Evolutionary conservation across 805 yeast species (phyloP).

Genomic region (Spathaspora boniae): DNA sequence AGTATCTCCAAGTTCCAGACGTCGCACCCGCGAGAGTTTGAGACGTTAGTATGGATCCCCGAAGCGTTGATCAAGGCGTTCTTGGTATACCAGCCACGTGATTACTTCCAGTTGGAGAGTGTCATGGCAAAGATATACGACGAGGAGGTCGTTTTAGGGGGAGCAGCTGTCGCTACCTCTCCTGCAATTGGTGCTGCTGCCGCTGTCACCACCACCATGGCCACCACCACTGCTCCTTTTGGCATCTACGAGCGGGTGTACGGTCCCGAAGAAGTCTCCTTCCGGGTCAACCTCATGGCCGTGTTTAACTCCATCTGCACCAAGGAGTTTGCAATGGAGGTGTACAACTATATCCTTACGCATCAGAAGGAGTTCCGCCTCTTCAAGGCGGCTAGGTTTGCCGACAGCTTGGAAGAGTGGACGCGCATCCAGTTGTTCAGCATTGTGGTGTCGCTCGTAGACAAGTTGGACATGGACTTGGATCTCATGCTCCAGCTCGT

Average conservation of each 20-base stretch:
- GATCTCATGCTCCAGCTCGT: slow-evolving; percentile 32
- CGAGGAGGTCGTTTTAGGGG: slow-evolving; percentile 26
- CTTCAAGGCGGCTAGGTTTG: slow-evolving; percentile 47
- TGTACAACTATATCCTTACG: slow-evolving; percentile 36
- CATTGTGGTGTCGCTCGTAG: slow-evolving; percentile 34
- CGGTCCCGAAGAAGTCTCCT: slow-evolving; percentile 56
- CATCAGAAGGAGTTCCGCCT: slow-evolving; percentile 40
- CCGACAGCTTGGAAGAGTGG: slow-evolving; percentile 70
- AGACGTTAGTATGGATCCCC: slow-evolving; percentile 48
- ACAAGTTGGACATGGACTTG: slow-evolving; percentile 17
- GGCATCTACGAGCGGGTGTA: slow-evolving; percentile 46
- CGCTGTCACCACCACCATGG: not conserved
- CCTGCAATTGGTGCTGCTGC: no score
- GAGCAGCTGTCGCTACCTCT: no score
- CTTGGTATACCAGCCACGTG: slow-evolving; percentile 50
- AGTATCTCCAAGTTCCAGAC: slow-evolving; percentile 45
- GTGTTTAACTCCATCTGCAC: slow-evolving; percentile 36
- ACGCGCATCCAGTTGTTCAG: slow-evolving; percentile 56
- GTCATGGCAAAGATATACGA: slow-evolving; percentile 55
- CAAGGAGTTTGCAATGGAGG: slow-evolving; percentile 21
- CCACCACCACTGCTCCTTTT: slow-evolving; percentile 1
- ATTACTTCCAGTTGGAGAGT: slow-evolving; percentile 56
- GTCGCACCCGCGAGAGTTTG: slow-evolving; percentile 28
- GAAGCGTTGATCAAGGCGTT: slow-evolving; percentile 44
- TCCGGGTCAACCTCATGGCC: slow-evolving; percentile 49